Conservation (phyloP, 352 stramenopile genomes). For the Pythium aphanidermatum region DNA sequence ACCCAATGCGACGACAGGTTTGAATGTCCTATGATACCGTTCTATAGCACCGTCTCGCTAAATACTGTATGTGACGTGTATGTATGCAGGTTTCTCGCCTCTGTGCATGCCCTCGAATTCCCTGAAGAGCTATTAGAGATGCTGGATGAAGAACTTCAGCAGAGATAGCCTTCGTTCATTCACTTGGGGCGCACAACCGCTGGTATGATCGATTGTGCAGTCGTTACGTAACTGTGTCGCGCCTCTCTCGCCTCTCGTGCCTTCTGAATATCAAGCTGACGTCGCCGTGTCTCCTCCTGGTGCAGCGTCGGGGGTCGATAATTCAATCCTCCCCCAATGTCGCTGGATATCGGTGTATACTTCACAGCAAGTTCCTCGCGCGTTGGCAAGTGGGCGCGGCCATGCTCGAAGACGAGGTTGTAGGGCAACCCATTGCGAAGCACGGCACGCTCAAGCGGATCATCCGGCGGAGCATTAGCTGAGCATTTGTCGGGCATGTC, state of each 20-base stretch:
- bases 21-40: too few relatives aligned
- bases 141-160: neutral
- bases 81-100: too few relatives aligned
- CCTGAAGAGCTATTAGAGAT: neutral
- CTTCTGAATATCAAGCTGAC: conserved; percentile 38
- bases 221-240: conserved; percentile 46
- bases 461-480: conserved; percentile 36
- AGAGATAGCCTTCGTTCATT: too few relatives aligned
- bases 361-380: conserved; percentile 34
- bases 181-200: conserved; percentile 17
- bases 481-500: conserved; percentile 52
- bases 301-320: conserved; percentile 17
- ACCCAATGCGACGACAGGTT: too few relatives aligned
- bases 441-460: conserved; percentile 41
- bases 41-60: too few relatives aligned
- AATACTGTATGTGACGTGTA: too few relatives aligned
- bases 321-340: conserved; percentile 33
- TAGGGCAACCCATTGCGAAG: conserved; percentile 56
- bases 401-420: conserved; percentile 71
- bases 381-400: conserved; percentile 35
- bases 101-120: too few relatives aligned
- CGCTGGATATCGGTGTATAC: conserved; percentile 50
- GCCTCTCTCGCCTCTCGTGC: conserved; percentile 29
- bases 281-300: conserved; percentile 26
- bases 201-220: conserved; percentile 44